Conservation (phyloP, 2,329 filamentous ascomycete genomes). For the Xenoacremonium recifei region DNA sequence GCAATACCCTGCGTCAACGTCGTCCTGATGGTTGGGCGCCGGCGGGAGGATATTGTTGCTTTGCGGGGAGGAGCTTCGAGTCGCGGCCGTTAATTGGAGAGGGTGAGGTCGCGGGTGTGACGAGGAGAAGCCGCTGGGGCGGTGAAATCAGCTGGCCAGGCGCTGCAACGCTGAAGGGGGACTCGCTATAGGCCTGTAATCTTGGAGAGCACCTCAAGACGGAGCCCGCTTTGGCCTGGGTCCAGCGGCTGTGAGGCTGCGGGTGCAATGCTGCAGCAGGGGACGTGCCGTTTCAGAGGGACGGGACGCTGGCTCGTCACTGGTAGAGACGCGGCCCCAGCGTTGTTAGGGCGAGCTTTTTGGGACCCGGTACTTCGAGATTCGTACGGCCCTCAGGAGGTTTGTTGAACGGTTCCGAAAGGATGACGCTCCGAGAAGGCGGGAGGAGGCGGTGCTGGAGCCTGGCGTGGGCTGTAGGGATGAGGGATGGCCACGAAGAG, state of each 20-base stretch:
- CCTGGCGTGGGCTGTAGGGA: too few relatives aligned
- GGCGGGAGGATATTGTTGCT: constrained; percentile 22
- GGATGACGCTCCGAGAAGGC: too few relatives aligned
- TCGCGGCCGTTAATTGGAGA: constrained; percentile 24
- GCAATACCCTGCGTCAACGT: constrained; percentile 25
- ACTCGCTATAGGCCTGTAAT: background rate
- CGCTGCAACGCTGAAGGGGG: background rate
- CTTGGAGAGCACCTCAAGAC: too few relatives aligned
- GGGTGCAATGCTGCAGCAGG: background rate
- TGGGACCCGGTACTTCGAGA: too few relatives aligned
- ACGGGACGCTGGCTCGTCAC: background rate
- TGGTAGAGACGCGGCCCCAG: background rate
- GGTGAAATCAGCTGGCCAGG: background rate
- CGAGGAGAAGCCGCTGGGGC: constrained; percentile 1
- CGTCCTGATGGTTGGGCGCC: constrained; percentile 24
- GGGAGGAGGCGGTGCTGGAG: too few relatives aligned
- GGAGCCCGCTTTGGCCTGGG: too few relatives aligned
- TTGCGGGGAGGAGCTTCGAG: constrained; percentile 26
- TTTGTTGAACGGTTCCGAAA: too few relatives aligned
- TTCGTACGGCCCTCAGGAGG: too few relatives aligned
- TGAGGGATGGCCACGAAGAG: too few relatives aligned
- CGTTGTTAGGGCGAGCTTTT: too few relatives aligned
- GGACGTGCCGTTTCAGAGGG: background rate
- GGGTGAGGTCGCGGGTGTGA: constrained; percentile 10
- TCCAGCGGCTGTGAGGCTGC: background rate